Evolutionary conservation across 306 rosid species (phyloP).

Genomic region (Canavalia ensiformis): DNA sequence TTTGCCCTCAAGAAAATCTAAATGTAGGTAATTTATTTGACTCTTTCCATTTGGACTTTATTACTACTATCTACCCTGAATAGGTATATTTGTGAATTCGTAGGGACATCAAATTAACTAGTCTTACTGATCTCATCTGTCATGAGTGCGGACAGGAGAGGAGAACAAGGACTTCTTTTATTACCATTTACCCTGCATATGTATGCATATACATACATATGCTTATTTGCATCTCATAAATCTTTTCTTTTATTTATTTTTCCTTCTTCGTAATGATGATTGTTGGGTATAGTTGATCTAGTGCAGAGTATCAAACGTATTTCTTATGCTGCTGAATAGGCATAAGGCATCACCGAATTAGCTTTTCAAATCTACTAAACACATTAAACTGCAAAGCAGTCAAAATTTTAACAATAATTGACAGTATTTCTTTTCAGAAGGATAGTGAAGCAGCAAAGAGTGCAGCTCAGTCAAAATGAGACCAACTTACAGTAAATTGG

Average conservation of each 20-base stretch:
- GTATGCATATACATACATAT: no score
- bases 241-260: background rate
- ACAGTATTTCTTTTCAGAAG: constrained; percentile 15
- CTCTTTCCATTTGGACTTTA: no score
- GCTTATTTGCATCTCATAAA: background rate
- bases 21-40: no score
- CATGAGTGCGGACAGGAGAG: no score
- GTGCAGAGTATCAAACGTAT: constrained; percentile 23
- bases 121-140: no score
- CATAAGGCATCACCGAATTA: no score
- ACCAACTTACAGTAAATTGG: constrained; percentile 73
- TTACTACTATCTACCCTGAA: no score
- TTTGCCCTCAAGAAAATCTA: no score
- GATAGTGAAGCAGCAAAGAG: background rate
- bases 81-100: no score
- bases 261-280: background rate
- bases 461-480: constrained; percentile 36
- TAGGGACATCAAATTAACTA: no score
- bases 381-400: constrained; percentile 9
- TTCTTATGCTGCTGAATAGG: background rate
- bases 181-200: no score
- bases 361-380: background rate
- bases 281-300: constrained; percentile 12
- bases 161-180: no score
- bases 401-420: background rate